Evolutionary conservation across 2,329 filamentous ascomycete species (phyloP).

Genomic region (Paradendryphiella salina): DNA sequence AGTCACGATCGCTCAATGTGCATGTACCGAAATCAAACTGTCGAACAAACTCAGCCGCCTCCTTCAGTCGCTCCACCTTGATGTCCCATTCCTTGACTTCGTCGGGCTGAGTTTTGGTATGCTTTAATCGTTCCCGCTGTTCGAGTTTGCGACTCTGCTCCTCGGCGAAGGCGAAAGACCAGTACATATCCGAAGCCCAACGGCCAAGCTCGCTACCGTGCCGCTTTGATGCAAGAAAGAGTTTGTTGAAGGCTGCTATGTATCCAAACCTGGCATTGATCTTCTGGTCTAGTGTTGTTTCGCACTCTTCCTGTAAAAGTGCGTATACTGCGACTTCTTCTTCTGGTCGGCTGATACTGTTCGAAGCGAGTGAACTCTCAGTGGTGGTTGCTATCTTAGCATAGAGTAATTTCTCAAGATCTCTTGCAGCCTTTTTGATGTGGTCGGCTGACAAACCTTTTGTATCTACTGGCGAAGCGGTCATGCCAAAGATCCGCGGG

Average conservation of each 20-base stretch:
- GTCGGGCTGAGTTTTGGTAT: conserved; percentile 32
- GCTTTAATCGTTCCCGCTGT: conserved; percentile 54
- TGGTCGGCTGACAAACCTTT: conserved; percentile 60
- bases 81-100: conserved; percentile 52
- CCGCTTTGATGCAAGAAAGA: conserved; percentile 63
- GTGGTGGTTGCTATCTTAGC: conserved; percentile 79
- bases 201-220: conserved; percentile 70
- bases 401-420: conserved; percentile 76
- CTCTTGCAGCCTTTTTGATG: conserved; percentile 67
- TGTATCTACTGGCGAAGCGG: conserved; percentile 89
- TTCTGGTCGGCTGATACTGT: conserved; percentile 61
- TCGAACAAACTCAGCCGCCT: conserved; percentile 62
- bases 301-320: conserved; percentile 55
- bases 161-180: conserved; percentile 70
- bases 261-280: conserved; percentile 60
- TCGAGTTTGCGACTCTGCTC: conserved; percentile 65
- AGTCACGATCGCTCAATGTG: conserved; percentile 42
- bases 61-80: conserved; percentile 60
- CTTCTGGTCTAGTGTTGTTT: conserved; percentile 66
- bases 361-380: conserved; percentile 62
- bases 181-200: conserved; percentile 85
- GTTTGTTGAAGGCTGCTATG: conserved; percentile 56
- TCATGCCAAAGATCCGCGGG: conserved; percentile 93
- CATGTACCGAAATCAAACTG: conserved; percentile 54
- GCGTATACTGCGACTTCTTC: conserved; percentile 64